A percentile compares a stretch with the other conserved stretches of the same genome.
Conservation (phyloP, 139 green algal genomes). For the Yamagishiella unicocca region DNA sequence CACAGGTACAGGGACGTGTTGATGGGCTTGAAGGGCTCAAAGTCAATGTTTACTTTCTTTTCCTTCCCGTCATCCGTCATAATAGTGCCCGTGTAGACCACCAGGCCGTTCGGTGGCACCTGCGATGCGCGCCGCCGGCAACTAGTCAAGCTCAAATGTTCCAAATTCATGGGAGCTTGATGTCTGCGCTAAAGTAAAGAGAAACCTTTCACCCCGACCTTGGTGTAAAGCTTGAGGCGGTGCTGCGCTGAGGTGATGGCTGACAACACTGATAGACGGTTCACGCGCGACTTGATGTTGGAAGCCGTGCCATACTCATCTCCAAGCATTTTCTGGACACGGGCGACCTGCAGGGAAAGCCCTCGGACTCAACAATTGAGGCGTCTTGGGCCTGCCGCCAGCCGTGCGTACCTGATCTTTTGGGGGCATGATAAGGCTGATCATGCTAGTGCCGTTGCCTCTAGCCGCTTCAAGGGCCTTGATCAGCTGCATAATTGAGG, state of each 20-base stretch:
- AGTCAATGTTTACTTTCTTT: constrained; percentile 99
- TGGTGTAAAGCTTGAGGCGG: constrained; percentile 96
- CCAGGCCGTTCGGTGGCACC: constrained; percentile 96
- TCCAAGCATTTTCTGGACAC: constrained; percentile 96
- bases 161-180: not conserved
- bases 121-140: constrained; percentile 45
- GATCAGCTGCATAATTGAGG: constrained; percentile 82
- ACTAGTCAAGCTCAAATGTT: not conserved
- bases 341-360: constrained; percentile 71
- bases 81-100: constrained; percentile 98
- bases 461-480: constrained; percentile 87
- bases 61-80: constrained; percentile 98
- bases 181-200: too few species aligned
- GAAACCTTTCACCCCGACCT: constrained; percentile 57
- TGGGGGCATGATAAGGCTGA: constrained; percentile 98
- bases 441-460: constrained; percentile 99
- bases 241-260: constrained; percentile 99
- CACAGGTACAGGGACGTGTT: constrained; percentile 99
- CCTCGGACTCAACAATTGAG: not conserved
- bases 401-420: constrained; percentile 90
- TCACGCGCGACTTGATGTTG: constrained; percentile 99
- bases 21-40: constrained; percentile 99
- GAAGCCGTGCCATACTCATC: constrained; percentile 99
- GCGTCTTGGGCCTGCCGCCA: not conserved
- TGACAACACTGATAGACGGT: constrained; percentile 95